Conservation (phyloP, 2,329 filamentous ascomycete genomes). For the Penicillium freii region DNA sequence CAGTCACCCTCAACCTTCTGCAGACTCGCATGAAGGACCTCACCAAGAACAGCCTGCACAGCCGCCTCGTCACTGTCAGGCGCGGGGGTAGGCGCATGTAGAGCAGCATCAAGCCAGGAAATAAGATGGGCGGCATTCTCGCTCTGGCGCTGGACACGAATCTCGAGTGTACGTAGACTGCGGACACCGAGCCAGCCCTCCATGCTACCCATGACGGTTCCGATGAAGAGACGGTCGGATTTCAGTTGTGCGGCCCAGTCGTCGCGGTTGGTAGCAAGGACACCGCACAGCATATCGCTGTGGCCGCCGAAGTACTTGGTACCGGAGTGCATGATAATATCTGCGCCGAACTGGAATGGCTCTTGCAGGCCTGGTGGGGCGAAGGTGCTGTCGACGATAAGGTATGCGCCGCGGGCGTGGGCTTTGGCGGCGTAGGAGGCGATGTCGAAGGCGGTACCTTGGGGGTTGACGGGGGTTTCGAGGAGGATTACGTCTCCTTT, state of each 20-base stretch:
- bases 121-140: slow-evolving; percentile 68
- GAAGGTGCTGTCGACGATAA: slow-evolving; percentile 90
- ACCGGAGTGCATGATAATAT: slow-evolving; percentile 86
- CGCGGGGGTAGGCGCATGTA: slow-evolving; percentile 41
- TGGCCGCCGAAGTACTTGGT: slow-evolving; percentile 98
- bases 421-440: slow-evolving; percentile 69
- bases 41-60: slow-evolving; percentile 56
- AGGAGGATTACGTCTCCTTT: slow-evolving; percentile 83
- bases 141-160: slow-evolving; percentile 77
- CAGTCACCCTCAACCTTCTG: slow-evolving; percentile 69
- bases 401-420: slow-evolving; percentile 66
- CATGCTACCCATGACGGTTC: slow-evolving; percentile 80
- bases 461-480: slow-evolving; percentile 91
- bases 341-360: slow-evolving; percentile 76
- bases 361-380: slow-evolving; percentile 86
- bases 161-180: slow-evolving; percentile 78
- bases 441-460: slow-evolving; percentile 76
- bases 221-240: slow-evolving; percentile 71
- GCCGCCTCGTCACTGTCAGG: slow-evolving; percentile 43
- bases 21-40: slow-evolving; percentile 74
- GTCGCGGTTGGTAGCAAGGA: slow-evolving; percentile 63
- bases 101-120: slow-evolving; percentile 61
- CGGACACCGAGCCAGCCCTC: slow-evolving; percentile 91
- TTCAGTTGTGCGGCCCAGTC: slow-evolving; percentile 62
- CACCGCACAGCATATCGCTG: slow-evolving; percentile 87